Base-by-base conservation (phyloP, 306 rosid genomes). In the Bauhinia variegata region DNA sequence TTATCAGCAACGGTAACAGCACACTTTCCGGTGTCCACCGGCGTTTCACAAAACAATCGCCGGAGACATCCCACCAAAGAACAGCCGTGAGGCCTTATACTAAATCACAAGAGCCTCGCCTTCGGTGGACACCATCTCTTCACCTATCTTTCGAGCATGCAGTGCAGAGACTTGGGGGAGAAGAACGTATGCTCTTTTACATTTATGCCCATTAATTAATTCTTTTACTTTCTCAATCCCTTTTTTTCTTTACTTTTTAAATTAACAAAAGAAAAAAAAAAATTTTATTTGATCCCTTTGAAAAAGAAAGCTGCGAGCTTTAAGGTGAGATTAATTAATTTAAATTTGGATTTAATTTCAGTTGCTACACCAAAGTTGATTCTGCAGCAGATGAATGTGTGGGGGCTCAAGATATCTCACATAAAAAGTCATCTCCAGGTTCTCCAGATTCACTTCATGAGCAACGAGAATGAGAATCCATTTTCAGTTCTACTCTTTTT, bases 341-440 rank as follows among this genome's bases (percentile, higher is more conserved):
- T 48, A 1, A 36, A 60, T 56, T 72, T 52, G 75, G 16, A 34
- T 68, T 60, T n/a, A n/a, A n/a, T n/a, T 62, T 11, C 75, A 92
- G 98, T 89, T 82, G 96, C 96, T 23, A 86, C 98, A 2, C 96
- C 98, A 55, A 92, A 89, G 87, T 53, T 81, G 84, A 71, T 92
- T 51, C 46, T 87, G 51, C 86, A 83, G 73, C 75, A 87, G 18
- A 92, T 92, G 98, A 78, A 87, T 78, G 91, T 86, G 68, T 85
- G 67, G 32, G 91, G 87, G 57, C 87, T 92, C 4, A 87, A 86
- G 31, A 76, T 92, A 80, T 76, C 96, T 79, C 98, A 89, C 77
- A 88, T 92, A n/a, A 92, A 92, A 78, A 89, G 98, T 77, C 98
- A 92, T 77, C 96, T 92, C 69, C 98, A 92, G 96, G 98, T 91